Evolutionary conservation across 192 early-diverging fungal species (phyloP).

Genomic region (Coemansia sp.): DNA sequence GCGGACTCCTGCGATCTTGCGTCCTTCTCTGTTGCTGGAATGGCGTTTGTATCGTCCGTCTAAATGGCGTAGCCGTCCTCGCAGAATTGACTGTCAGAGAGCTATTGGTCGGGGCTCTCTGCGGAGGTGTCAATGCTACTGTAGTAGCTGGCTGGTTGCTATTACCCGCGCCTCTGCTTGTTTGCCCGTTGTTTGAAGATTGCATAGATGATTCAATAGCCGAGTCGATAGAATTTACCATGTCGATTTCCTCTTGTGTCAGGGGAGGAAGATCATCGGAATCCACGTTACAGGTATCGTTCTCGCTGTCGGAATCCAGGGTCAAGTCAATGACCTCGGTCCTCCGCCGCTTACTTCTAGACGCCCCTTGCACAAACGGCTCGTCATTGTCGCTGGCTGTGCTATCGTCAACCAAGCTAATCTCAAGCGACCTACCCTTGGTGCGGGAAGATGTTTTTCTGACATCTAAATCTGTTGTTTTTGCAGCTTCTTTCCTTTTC

Average conservation of each 20-base stretch:
- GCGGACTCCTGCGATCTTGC: not conserved
- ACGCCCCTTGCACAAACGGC: not conserved
- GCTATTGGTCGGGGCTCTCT: not conserved
- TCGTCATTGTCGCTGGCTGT: conserved; percentile 32
- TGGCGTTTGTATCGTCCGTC: not conserved
- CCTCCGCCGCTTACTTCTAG: conserved; percentile 46
- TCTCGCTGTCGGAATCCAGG: conserved; percentile 44
- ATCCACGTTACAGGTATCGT: conserved; percentile 1
- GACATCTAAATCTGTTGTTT: conserved; percentile 47
- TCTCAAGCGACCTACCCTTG: conserved; percentile 7
- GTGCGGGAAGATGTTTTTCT: not conserved
- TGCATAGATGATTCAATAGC: not conserved
- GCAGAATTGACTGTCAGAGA: not conserved
- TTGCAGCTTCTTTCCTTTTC: conserved; percentile 32
- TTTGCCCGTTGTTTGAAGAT: not conserved
- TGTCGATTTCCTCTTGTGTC: conserved; percentile 42
- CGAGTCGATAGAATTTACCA: conserved; percentile 20
- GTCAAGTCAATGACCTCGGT: conserved; percentile 68
- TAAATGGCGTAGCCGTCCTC: not conserved
- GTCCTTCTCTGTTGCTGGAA: not conserved
- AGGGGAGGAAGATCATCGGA: conserved; percentile 18
- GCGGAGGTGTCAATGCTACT: not conserved
- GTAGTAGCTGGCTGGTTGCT: not conserved
- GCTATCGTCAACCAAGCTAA: conserved; percentile 17
- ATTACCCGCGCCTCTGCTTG: not conserved